A percentile compares a stretch with the other conserved stretches of the same genome.
These are phyloP conservation scores for Edaphochlamys debaryana DNA, from an alignment of 139 green algal species.

Conservation along the genomic window DNA sequence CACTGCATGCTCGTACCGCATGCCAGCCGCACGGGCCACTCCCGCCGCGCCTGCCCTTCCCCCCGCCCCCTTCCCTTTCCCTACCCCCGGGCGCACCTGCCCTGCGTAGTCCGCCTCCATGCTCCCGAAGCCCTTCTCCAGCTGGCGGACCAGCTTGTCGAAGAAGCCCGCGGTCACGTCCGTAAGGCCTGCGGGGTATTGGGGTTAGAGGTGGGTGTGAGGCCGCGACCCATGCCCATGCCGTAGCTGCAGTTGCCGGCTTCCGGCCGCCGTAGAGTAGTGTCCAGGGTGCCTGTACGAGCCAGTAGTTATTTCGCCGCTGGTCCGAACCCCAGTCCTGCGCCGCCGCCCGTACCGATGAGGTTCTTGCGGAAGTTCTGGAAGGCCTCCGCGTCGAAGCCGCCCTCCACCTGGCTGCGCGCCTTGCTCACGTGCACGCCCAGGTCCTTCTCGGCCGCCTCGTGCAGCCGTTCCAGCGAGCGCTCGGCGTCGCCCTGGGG, in stretches of 20 bases:
- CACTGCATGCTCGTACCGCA: no score
- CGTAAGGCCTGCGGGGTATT: slow-evolving; percentile 72
- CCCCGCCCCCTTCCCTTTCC: no score
- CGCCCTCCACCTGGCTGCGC: background rate
- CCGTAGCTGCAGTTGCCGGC: no score
- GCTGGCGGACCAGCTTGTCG: slow-evolving; percentile 89
- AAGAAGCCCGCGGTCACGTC: slow-evolving; percentile 90
- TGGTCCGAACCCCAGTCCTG: no score
- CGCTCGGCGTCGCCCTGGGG: slow-evolving; percentile 84
- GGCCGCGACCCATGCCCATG: no score
- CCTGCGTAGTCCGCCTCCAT: slow-evolving; percentile 66
- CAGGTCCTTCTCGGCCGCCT: slow-evolving; percentile 81
- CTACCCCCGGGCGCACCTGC: background rate
- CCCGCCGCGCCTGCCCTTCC: no score
- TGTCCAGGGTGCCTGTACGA: no score
- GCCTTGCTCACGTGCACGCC: background rate
- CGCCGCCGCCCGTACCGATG: slow-evolving; percentile 76
- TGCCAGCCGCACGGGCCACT: no score
- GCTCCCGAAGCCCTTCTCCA: slow-evolving; percentile 81
- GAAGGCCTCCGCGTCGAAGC: slow-evolving; percentile 38
- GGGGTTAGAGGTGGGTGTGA: no score
- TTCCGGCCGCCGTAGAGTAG: no score
- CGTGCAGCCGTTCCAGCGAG: slow-evolving; percentile 85
- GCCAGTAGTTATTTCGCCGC: no score
- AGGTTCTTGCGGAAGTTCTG: slow-evolving; percentile 82